Base-by-base conservation (phyloP, 2,329 filamentous ascomycete species). In the Fusarium dimerum region DNA sequence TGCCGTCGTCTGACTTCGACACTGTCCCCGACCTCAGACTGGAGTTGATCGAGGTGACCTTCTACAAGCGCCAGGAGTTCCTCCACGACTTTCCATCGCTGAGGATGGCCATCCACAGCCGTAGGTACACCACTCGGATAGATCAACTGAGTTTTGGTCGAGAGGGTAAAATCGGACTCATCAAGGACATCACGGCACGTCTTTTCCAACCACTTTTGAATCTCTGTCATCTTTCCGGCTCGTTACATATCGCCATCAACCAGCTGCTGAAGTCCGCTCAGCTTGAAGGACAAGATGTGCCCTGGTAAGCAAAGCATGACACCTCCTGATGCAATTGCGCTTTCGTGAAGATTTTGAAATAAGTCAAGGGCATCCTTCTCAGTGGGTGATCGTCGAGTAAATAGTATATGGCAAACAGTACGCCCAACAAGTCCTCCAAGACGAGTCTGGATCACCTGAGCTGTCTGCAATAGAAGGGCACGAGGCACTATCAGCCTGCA, bases 251-350 rank as follows among this genome's bases (percentile, higher is more conserved):
- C 68, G 2, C 67, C 66, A 43, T 86, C 79, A 0, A 77, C 75
- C 0, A 87, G 64, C 2, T 76, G 75, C 56, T 88, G 83, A 0
- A 84, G 58, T 0, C 83, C 83, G 44, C 82, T 84, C 2, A 88
- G 70, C 55, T 79, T 81, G 66, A 87, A 87, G 0, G 86, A 88
- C 0, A 89, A 67, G 0, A 85, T 70, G 53, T 88, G 82, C 48
- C 88, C 86, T 0, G 86, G 86, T 0, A 84, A 74, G 0, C 78
- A 75, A 0, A 89, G 62, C 17, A 89, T 74, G 0, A 89, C 67
- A 0, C 84, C 85, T 0, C 71, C 69, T 0, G 60, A 61, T 0
- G 62, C 54, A 8, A 70, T 66, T 10, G 78, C 71, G 0, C 77
- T 65, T 1, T 64, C 56, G 57, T 76, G 71, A 5, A 74, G 61